phyloP scores from a whole-genome alignment of 1,139 yeast genomes.

The Geotrichum phurueaensis region DNA sequence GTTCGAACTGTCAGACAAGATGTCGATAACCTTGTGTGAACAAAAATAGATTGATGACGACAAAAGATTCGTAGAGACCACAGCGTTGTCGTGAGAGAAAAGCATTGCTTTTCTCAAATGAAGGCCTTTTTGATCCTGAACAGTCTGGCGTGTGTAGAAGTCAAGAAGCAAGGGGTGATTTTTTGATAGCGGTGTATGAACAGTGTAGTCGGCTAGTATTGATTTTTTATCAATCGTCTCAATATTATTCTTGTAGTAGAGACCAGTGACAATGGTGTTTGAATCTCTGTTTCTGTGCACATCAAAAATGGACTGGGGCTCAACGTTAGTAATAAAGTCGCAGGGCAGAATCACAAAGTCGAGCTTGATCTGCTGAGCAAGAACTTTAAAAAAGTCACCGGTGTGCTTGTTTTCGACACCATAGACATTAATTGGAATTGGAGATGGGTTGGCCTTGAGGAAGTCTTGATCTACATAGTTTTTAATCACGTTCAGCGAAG shows the following conservation, averaged over 20 bases:
- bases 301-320: conserved; percentile 83
- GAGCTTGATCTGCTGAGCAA: conserved; percentile 41
- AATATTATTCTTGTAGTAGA: conserved; percentile 63
- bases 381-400: conserved; percentile 57
- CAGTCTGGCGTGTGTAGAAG: conserved; percentile 57
- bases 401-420: conserved; percentile 38
- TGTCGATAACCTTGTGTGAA: conserved; percentile 46
- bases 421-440: conserved; percentile 19
- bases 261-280: conserved; percentile 51
- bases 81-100: conserved; percentile 78
- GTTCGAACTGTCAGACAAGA: conserved; percentile 33
- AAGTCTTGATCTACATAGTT: conserved; percentile 33
- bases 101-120: conserved; percentile 78
- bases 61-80: conserved; percentile 67
- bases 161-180: conserved; percentile 57
- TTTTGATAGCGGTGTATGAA: conserved; percentile 42
- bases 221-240: conserved; percentile 75
- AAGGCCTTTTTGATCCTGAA: conserved; percentile 61
- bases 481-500: conserved; percentile 22
- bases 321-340: conserved; percentile 85
- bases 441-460: conserved; percentile 23
- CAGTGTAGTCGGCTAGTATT: conserved; percentile 54
- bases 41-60: conserved; percentile 81
- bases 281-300: conserved; percentile 67
- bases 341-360: conserved; percentile 83